Evolutionary conservation across 129 eudicot genomes (phyloP).

Genomic region (Centrapalus pauciflorus): DNA sequence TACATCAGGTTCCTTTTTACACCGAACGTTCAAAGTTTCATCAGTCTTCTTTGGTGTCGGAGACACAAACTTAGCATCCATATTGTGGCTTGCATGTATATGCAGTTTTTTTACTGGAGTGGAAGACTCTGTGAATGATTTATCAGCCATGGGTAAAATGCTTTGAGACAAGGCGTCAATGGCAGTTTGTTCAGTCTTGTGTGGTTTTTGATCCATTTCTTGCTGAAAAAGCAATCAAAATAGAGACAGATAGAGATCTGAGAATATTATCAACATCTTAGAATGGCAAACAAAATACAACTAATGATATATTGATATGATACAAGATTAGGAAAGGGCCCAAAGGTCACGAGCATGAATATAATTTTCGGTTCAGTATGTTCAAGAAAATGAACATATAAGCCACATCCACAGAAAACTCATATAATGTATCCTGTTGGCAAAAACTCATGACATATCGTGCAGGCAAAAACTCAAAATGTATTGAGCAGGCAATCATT

Average conservation of each 20-base stretch:
- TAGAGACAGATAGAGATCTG: background rate
- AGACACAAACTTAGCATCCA: constrained; percentile 31
- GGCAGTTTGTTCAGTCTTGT: constrained; percentile 15
- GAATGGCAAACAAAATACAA: background rate
- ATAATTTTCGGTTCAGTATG: background rate
- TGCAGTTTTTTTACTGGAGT: constrained; percentile 20
- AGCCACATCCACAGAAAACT: background rate
- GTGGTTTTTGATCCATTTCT: constrained; percentile 26
- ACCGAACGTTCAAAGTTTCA: constrained; percentile 31
- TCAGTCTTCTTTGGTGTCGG: constrained; percentile 56
- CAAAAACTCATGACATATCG: background rate
- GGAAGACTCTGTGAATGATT: constrained; percentile 22
- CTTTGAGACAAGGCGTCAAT: background rate
- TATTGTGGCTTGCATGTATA: constrained; percentile 15
- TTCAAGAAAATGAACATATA: background rate
- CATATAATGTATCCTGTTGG: background rate
- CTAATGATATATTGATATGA: background rate
- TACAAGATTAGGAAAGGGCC: background rate
- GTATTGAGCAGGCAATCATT: background rate
- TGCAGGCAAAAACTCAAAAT: too few relatives aligned
- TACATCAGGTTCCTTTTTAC: constrained; percentile 35
- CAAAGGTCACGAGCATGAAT: background rate
- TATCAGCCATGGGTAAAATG: constrained; percentile 9
- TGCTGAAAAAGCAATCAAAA: background rate
- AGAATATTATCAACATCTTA: constrained; percentile 1